A percentile compares a stretch with the other conserved stretches of the same genome.
These are phyloP conservation scores for Xylariaceae sp. DNA, from an alignment of 2,329 filamentous ascomycete species.

Conservation along the genomic window DNA sequence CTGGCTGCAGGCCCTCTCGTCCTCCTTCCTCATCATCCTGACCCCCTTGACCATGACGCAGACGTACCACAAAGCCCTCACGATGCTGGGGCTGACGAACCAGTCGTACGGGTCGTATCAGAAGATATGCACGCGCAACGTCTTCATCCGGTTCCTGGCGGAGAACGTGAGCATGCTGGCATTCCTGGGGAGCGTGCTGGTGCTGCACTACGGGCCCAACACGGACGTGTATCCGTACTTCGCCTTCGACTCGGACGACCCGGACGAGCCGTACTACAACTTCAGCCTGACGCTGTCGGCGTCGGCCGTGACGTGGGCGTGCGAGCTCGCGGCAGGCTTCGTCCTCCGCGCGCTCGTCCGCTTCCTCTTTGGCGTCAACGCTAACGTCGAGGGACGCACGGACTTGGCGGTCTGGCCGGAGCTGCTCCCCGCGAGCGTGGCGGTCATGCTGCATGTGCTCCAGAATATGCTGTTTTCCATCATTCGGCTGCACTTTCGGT, in stretches of 20 bases:
- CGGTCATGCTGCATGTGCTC: conserved; percentile 61
- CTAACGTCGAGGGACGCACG: conserved; percentile 58
- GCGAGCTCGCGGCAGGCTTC: conserved; percentile 58
- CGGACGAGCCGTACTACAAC: conserved; percentile 49
- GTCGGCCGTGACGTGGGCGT: conserved; percentile 60
- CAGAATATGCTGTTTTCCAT: conserved; percentile 71
- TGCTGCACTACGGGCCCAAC: conserved; percentile 62
- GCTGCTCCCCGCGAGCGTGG: conserved; percentile 59
- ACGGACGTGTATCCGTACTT: conserved; percentile 66
- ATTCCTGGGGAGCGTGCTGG: conserved; percentile 60
- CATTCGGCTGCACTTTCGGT: conserved; percentile 55
- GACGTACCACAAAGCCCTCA: conserved; percentile 51
- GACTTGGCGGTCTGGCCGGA: conserved; percentile 64
- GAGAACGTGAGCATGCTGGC: conserved; percentile 65
- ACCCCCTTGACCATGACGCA: conserved; percentile 60
- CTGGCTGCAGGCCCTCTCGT: conserved; percentile 59
- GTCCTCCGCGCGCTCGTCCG: conserved; percentile 54
- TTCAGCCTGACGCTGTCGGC: conserved; percentile 60
- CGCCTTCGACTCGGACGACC: conserved; percentile 52
- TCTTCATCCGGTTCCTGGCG: conserved; percentile 62
- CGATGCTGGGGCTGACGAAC: conserved; percentile 48
- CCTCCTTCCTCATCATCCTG: conserved; percentile 56
- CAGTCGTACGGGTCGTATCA: conserved; percentile 60
- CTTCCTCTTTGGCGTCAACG: conserved; percentile 54
- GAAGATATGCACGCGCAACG: conserved; percentile 60